phyloP scores from a whole-genome alignment of 2,329 filamentous ascomycete genomes.

The Tolypocladium pustulatum region DNA sequence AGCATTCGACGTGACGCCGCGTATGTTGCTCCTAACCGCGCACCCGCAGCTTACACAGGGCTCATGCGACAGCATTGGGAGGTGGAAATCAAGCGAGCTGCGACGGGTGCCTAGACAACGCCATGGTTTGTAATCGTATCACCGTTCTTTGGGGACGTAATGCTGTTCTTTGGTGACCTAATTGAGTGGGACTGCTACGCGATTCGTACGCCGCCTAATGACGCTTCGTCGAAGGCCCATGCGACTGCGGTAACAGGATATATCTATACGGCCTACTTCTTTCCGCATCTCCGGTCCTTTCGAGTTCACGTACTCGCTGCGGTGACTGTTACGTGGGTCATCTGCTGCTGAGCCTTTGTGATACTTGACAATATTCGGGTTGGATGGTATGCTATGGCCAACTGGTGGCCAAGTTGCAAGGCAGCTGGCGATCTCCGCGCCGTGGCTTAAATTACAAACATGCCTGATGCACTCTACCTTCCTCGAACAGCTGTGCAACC shows the following conservation, averaged over 20 bases:
- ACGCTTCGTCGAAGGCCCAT: neutral
- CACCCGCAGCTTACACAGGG: neutral
- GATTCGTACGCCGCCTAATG: neutral
- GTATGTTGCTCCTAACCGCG: neutral
- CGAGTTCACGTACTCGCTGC: neutral
- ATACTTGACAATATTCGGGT: neutral
- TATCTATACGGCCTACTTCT: too few species aligned
- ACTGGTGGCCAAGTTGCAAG: neutral
- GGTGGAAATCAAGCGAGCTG: too few species aligned
- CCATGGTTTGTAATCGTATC: neutral
- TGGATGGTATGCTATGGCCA: neutral
- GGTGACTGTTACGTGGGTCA: neutral
- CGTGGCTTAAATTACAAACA: too few species aligned
- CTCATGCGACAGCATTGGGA: neutral
- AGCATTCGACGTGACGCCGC: constrained; percentile 3
- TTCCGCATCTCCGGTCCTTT: too few species aligned
- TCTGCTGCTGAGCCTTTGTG: neutral
- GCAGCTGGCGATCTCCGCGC: neutral
- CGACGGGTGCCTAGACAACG: neutral
- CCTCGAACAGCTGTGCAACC: too few species aligned
- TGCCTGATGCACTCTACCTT: too few species aligned
- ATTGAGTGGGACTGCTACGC: neutral
- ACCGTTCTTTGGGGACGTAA: neutral
- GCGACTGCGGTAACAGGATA: too few species aligned
- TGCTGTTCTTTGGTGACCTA: neutral